These are phyloP conservation scores for Wickerhamomyces sp. DNA, from an alignment of 1,139 yeast genomes.

Conservation along the genomic window DNA sequence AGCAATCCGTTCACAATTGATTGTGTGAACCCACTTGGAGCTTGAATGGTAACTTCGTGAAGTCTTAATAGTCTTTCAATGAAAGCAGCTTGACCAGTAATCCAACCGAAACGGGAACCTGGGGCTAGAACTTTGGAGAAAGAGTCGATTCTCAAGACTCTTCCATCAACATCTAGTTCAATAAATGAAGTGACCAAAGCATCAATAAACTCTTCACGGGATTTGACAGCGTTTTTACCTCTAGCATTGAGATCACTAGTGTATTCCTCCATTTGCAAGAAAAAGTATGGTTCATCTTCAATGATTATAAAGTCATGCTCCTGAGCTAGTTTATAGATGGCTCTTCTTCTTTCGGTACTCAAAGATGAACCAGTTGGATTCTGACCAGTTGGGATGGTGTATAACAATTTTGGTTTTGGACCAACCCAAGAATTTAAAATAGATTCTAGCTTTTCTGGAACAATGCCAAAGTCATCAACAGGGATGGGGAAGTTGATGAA, in stretches of 20 bases:
- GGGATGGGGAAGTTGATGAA: slow-evolving; percentile 63
- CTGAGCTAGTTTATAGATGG: slow-evolving; percentile 65
- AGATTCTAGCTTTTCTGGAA: slow-evolving; percentile 66
- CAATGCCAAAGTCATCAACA: slow-evolving; percentile 74
- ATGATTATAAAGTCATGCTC: slow-evolving; percentile 75
- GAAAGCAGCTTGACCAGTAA: slow-evolving; percentile 62
- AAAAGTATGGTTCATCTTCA: slow-evolving; percentile 95
- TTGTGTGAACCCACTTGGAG: slow-evolving; percentile 78
- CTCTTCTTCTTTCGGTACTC: slow-evolving; percentile 63
- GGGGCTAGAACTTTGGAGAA: slow-evolving; percentile 90
- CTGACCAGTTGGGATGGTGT: slow-evolving; percentile 90
- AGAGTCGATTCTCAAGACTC: slow-evolving; percentile 83
- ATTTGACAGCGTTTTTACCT: slow-evolving; percentile 27
- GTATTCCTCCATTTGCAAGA: slow-evolving; percentile 79
- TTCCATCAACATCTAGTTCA: slow-evolving; percentile 74
- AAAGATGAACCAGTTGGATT: slow-evolving; percentile 90
- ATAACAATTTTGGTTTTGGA: slow-evolving; percentile 66
- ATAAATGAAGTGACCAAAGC: slow-evolving; percentile 72
- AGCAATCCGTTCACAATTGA: slow-evolving; percentile 56
- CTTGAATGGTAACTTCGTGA: slow-evolving; percentile 76
- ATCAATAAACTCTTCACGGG: slow-evolving; percentile 52
- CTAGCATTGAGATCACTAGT: slow-evolving; percentile 27
- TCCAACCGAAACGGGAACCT: slow-evolving; percentile 85
- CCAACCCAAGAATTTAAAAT: slow-evolving; percentile 67
- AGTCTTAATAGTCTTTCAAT: slow-evolving; percentile 66